These are phyloP conservation scores for Gossypium trilobum DNA, from an alignment of 441 rosid genomes.

Conservation along the genomic window DNA sequence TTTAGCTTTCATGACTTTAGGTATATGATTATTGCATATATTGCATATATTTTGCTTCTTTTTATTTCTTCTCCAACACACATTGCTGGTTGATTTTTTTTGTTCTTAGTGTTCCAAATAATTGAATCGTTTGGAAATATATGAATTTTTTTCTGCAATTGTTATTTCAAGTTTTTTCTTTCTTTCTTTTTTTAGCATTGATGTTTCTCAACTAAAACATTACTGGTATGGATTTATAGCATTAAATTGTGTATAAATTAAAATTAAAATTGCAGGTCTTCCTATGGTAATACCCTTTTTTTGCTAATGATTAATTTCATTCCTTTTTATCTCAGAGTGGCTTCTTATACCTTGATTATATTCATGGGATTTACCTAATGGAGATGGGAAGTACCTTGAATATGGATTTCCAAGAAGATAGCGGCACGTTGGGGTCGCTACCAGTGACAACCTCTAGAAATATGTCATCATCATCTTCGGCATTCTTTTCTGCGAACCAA, in stretches of 20 bases:
- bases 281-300: neutral
- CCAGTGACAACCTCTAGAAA: constrained; percentile 52
- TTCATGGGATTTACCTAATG: constrained; percentile 26
- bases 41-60: neutral
- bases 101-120: no score
- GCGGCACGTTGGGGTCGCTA: constrained; percentile 47
- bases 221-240: constrained; percentile 1
- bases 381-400: constrained; percentile 20
- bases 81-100: no score
- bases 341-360: constrained; percentile 23
- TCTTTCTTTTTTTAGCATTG: no score
- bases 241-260: neutral
- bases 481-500: constrained; percentile 85
- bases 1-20: constrained; percentile 11
- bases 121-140: no score
- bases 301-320: constrained; percentile 17
- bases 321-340: constrained; percentile 32
- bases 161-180: no score
- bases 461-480: constrained; percentile 83
- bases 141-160: no score
- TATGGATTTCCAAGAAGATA: constrained; percentile 73
- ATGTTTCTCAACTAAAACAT: neutral
- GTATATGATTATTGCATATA: constrained; percentile 6
- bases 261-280: neutral
- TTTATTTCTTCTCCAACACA: neutral